Evolutionary conservation across 1,284 basidiomycete species (phyloP).

Genomic region (Heterobasidion annosum): DNA sequence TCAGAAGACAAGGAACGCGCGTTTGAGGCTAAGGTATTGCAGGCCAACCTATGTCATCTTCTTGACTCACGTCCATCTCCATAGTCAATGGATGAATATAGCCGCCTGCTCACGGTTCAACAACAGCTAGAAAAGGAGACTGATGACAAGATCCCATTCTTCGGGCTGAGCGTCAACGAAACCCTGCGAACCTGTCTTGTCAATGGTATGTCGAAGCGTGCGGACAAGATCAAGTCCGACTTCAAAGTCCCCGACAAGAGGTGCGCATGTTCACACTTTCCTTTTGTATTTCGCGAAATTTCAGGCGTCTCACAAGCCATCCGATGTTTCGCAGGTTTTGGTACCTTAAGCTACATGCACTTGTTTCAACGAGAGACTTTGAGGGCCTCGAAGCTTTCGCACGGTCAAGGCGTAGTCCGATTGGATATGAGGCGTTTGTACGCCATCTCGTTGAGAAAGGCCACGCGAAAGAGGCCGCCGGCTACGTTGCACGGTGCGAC

Average conservation of each 20-base stretch:
- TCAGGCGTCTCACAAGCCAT: not conserved
- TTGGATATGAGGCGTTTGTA: slow-evolving; percentile 93
- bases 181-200: slow-evolving; percentile 72
- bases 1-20: slow-evolving; percentile 85
- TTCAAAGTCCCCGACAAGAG: slow-evolving; percentile 91
- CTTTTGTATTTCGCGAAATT: not conserved
- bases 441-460: slow-evolving; percentile 68
- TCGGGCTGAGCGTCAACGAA: slow-evolving; percentile 76
- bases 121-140: slow-evolving; percentile 83
- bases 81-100: slow-evolving; percentile 87
- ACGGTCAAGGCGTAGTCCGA: slow-evolving; percentile 82
- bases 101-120: slow-evolving; percentile 71
- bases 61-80: not conserved
- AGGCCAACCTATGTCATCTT: not conserved
- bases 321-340: slow-evolving; percentile 59
- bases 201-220: slow-evolving; percentile 75
- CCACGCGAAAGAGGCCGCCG: slow-evolving; percentile 62
- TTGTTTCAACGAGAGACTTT: slow-evolving; percentile 76
- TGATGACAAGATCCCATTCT: slow-evolving; percentile 67
- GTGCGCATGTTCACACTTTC: slow-evolving; percentile 23
- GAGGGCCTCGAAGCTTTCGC: slow-evolving; percentile 79
- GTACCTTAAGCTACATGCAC: slow-evolving; percentile 82
- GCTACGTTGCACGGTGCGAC: slow-evolving; percentile 79
- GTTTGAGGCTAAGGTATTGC: slow-evolving; percentile 81
- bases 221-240: slow-evolving; percentile 78